phyloP scores from a whole-genome alignment of 345 rosid species.

The Citropsis articulata region DNA sequence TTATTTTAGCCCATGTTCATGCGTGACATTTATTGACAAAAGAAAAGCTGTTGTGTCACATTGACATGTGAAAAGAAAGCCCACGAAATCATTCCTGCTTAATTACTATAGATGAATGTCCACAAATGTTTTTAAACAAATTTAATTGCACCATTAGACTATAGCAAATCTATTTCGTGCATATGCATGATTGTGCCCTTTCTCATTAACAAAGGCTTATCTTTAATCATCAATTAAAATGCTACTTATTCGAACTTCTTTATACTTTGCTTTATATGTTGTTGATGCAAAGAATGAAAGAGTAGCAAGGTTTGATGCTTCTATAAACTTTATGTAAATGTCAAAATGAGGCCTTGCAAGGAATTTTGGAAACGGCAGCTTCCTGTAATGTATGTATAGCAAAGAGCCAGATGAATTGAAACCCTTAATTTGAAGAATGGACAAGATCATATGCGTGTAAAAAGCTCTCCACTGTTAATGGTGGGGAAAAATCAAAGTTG shows the following conservation, averaged over 20 bases:
- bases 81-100: slow-evolving; percentile 21
- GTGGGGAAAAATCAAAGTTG: not conserved
- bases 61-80: slow-evolving; percentile 30
- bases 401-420: not conserved
- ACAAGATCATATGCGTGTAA: not conserved
- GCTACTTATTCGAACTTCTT: not conserved
- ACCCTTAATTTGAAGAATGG: not conserved
- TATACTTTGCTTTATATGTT: no score
- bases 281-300: no score
- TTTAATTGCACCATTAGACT: slow-evolving; percentile 15
- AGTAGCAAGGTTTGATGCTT: no score
- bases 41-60: slow-evolving; percentile 24
- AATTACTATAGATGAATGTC: slow-evolving; percentile 4
- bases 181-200: not conserved
- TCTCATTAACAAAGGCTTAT: not conserved
- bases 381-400: no score
- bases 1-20: slow-evolving; percentile 15
- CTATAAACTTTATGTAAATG: no score
- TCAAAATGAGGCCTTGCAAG: no score
- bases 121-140: slow-evolving; percentile 16
- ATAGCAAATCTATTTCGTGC: slow-evolving; percentile 9
- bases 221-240: not conserved
- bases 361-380: no score
- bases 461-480: not conserved
- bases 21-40: slow-evolving; percentile 31